These are phyloP conservation scores for Kluyveromyces aestuarii DNA, from an alignment of 805 yeast genomes.

Conservation along the genomic window DNA sequence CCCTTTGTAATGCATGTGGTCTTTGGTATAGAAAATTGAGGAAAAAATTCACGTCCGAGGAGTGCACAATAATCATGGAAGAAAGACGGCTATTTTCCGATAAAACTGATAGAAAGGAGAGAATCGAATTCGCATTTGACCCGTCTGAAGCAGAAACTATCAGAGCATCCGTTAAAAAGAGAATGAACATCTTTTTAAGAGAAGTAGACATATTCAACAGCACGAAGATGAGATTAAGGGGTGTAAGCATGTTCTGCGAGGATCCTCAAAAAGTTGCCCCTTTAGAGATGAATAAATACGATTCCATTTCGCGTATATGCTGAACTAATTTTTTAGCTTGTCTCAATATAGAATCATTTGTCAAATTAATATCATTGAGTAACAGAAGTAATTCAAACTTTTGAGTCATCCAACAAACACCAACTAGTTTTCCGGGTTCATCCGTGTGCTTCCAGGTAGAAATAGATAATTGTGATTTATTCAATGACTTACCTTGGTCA, in stretches of 20 bases:
- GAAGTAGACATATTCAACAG: background rate
- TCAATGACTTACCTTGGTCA: constrained; percentile 22
- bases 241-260: background rate
- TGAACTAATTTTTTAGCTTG: constrained; percentile 1
- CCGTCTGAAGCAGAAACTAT: background rate
- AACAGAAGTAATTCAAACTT: constrained; percentile 55
- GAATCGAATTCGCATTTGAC: background rate
- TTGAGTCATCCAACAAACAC: constrained; percentile 48
- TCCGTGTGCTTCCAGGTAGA: constrained; percentile 31
- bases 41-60: constrained; percentile 27
- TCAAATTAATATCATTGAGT: constrained; percentile 25
- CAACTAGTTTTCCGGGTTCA: constrained; percentile 25
- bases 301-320: constrained; percentile 29
- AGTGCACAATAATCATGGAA: constrained; percentile 11
- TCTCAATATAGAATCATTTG: constrained; percentile 1
- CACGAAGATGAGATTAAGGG: background rate
- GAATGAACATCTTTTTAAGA: background rate
- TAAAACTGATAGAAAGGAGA: background rate
- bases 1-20: constrained; percentile 81
- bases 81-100: background rate
- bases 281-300: constrained; percentile 61
- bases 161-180: background rate
- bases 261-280: constrained; percentile 51
- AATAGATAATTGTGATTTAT: constrained; percentile 38
- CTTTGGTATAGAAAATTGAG: constrained; percentile 59